These are phyloP conservation scores for Saccharomycopsis capsularis DNA, from an alignment of 805 yeast genomes.

Conservation along the genomic window DNA sequence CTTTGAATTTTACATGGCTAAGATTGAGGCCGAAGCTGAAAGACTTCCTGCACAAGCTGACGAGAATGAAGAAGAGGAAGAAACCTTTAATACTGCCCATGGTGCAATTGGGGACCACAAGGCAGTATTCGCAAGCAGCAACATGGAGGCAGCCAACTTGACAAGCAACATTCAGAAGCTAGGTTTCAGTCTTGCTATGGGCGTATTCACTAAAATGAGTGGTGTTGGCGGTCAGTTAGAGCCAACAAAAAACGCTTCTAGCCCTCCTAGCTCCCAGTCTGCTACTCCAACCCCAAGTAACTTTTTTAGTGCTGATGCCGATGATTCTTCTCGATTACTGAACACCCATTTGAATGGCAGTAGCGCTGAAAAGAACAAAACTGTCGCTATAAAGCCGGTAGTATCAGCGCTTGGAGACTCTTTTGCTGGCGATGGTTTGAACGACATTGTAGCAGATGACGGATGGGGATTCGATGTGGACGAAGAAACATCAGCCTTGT, in stretches of 20 bases:
- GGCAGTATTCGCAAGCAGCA: background rate
- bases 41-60: conserved; percentile 27
- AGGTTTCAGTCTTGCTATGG: conserved; percentile 24
- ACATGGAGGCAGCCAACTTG: conserved; percentile 7
- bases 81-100: background rate
- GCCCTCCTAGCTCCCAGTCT: conserved; percentile 5
- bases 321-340: no score
- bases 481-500: no score
- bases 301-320: background rate
- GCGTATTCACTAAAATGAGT: conserved; percentile 18
- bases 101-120: background rate
- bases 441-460: conserved; percentile 22
- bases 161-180: conserved; percentile 24
- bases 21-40: conserved; percentile 39
- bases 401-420: no score
- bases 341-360: no score
- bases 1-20: conserved; percentile 53
- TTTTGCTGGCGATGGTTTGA: background rate
- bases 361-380: no score
- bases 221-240: conserved; percentile 24
- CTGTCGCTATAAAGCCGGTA: no score
- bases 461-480: conserved; percentile 30
- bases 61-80: conserved; percentile 16
- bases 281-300: conserved; percentile 2
- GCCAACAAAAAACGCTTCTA: background rate